Evolutionary conservation across 345 rosid species (phyloP).

Genomic region (Noccaea caerulescens): DNA sequence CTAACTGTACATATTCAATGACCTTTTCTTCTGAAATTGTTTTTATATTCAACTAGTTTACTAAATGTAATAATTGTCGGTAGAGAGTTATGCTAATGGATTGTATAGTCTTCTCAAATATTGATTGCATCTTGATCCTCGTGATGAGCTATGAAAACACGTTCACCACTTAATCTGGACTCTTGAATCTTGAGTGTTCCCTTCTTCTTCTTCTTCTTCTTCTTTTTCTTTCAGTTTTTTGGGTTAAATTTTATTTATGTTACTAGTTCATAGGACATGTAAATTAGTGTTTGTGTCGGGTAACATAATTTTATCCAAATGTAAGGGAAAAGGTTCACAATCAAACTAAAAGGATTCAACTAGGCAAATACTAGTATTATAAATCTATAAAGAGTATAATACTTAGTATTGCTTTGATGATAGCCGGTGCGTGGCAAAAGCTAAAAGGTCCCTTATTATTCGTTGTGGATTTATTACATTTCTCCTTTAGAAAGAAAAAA

Average conservation of each 20-base stretch:
- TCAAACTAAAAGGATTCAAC: neutral
- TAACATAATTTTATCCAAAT: neutral
- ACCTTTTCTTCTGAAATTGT: neutral
- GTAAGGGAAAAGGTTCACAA: neutral
- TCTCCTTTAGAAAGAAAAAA: neutral
- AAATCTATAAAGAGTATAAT: neutral
- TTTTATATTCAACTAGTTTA: conserved; percentile 5
- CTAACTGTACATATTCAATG: conserved; percentile 11
- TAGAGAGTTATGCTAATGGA: conserved; percentile 5
- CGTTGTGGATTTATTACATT: conserved; percentile 6
- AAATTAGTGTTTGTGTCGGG: neutral
- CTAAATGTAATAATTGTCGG: conserved; percentile 9
- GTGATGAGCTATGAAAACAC: conserved; percentile 24
- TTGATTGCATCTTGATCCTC: conserved; percentile 21
- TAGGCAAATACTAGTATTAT: neutral
- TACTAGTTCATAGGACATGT: neutral
- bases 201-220: neutral
- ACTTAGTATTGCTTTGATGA: neutral
- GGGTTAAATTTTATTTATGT: neutral
- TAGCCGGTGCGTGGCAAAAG: conserved; percentile 18
- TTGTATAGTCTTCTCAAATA: conserved; percentile 10
- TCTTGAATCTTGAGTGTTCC: conserved; percentile 23
- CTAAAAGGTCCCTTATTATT: conserved; percentile 5
- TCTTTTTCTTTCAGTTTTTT: neutral
- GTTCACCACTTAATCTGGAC: conserved; percentile 7